A percentile compares a stretch with the other conserved stretches of the same genome.
These are phyloP conservation scores for Coemansia sp. DNA, from an alignment of 192 early-diverging fungal species.

Conservation along the genomic window DNA sequence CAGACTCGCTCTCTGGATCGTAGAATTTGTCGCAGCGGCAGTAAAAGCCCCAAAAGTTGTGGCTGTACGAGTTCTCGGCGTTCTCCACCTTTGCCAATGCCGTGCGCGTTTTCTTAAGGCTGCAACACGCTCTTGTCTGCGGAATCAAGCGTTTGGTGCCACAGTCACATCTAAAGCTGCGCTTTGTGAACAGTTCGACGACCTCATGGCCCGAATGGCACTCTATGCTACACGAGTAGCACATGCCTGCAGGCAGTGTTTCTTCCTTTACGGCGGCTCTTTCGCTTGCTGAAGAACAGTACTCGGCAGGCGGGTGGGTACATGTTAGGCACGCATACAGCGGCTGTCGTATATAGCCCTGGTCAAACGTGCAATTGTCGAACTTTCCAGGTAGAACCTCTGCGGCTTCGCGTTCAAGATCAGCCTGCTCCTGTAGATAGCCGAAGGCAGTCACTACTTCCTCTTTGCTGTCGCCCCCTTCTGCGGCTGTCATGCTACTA, in stretches of 20 bases:
- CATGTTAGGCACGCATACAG: slow-evolving; percentile 86
- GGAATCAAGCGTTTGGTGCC: slow-evolving; percentile 58
- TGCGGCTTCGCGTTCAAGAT: slow-evolving; percentile 51
- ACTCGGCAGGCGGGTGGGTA: slow-evolving; percentile 35
- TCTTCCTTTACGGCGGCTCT: slow-evolving; percentile 1
- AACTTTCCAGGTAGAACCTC: slow-evolving; percentile 66
- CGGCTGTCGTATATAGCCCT: slow-evolving; percentile 76
- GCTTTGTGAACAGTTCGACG: slow-evolving; percentile 82
- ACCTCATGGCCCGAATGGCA: slow-evolving; percentile 78
- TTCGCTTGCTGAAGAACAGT: slow-evolving; percentile 1
- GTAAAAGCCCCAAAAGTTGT: slow-evolving; percentile 81
- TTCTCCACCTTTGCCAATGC: slow-evolving; percentile 49
- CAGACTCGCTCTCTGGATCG: slow-evolving; percentile 68
- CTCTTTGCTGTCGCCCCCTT: background rate
- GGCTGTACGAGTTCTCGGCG: slow-evolving; percentile 73
- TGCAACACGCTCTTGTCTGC: slow-evolving; percentile 20
- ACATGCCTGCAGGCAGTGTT: slow-evolving; percentile 58
- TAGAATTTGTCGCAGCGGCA: slow-evolving; percentile 84
- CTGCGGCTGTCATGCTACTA: slow-evolving; percentile 1
- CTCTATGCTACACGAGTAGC: slow-evolving; percentile 78
- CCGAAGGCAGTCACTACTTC: slow-evolving; percentile 38
- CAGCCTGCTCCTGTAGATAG: slow-evolving; percentile 39
- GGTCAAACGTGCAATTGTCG: slow-evolving; percentile 70
- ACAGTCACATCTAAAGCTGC: slow-evolving; percentile 89
- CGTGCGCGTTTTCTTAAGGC: slow-evolving; percentile 23